Percentiles rank a stretch among this genome's conserved stretches.
Evolutionary conservation across 495 filamentous ascomycete species (phyloP).

Genomic region (Neurospora hispaniola): DNA sequence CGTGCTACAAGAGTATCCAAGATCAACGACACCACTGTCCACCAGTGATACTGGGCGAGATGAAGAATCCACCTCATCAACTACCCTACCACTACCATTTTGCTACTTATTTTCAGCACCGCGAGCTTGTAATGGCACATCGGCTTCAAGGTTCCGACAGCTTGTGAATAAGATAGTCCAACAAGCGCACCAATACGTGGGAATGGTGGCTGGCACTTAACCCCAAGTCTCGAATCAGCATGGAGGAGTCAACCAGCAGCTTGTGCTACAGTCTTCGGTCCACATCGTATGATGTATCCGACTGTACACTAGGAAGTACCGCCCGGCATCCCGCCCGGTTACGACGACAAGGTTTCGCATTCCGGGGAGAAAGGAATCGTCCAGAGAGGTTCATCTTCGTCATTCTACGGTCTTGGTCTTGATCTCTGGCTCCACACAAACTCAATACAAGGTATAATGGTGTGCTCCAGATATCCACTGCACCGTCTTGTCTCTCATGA

Average conservation of each 20-base stretch:
- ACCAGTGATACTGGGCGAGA: neutral
- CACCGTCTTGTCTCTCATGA: neutral
- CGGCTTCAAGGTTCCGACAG: neutral
- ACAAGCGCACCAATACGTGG: neutral
- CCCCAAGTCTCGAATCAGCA: neutral
- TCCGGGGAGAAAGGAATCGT: neutral
- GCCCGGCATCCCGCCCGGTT: neutral
- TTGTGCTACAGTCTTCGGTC: neutral
- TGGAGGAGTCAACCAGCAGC: neutral
- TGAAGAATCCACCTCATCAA: neutral
- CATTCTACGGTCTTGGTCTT: neutral
- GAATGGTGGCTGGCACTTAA: neutral
- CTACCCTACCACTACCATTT: neutral
- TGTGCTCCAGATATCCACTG: neutral
- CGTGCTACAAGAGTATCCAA: neutral
- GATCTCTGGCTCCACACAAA: neutral
- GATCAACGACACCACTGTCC: neutral
- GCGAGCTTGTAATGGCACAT: neutral
- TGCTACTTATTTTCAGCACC: neutral
- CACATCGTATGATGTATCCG: neutral
- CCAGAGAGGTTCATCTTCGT: neutral
- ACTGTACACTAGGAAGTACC: neutral
- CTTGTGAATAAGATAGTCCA: neutral
- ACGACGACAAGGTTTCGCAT: neutral
- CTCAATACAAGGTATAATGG: neutral